Base-by-base conservation (phyloP, 441 rosid genomes). In the Corymbia calophylla region DNA sequence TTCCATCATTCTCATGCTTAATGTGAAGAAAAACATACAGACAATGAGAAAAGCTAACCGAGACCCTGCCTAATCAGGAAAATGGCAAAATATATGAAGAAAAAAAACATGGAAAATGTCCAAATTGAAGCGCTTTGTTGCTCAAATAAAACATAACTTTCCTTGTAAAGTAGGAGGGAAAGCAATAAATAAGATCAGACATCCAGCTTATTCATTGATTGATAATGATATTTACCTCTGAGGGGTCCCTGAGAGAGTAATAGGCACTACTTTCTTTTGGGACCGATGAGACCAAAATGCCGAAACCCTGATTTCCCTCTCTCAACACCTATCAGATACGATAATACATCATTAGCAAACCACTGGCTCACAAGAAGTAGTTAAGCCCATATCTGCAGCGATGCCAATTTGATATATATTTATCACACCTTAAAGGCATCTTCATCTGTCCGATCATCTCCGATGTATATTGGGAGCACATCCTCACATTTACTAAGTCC, bases 371-470 rank as follows among this genome's bases (percentile, higher is more conserved):
- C 19, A 21, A 53, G 23, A 16, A 32, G 49, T 32, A 35, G 68
- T 35, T 12, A 13, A 56, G 31, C 56, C 88, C 4, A 31, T 2
- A 32, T 86, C 48, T 53, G 21, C 81, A 77, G 23, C 39, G 47
- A 25, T 23, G 73, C 39, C 55, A 25, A 31, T 44, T 35, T 56
- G 31, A 32, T 27, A 23, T 47, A 49, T 35, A 21, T 87, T 11
- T 87, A 47, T 62, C 90, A 96, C 99, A 96, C 99, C 96, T 95
- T 95, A 86, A 98, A 98, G 29, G 99, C 99, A 95, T 98, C 99
- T 95, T 98, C 99, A 89, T 98, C 99, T 39, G 99, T 98, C 89
- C 95, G 93, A 92, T 98, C 99, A 93, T 98, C 99, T 60, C 99
- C 99, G 6, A 98, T 95, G 88, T 98, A 98, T 85, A 98, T 98